phyloP scores from a whole-genome alignment of 345 rosid species.

The Eutrema yunnanense region DNA sequence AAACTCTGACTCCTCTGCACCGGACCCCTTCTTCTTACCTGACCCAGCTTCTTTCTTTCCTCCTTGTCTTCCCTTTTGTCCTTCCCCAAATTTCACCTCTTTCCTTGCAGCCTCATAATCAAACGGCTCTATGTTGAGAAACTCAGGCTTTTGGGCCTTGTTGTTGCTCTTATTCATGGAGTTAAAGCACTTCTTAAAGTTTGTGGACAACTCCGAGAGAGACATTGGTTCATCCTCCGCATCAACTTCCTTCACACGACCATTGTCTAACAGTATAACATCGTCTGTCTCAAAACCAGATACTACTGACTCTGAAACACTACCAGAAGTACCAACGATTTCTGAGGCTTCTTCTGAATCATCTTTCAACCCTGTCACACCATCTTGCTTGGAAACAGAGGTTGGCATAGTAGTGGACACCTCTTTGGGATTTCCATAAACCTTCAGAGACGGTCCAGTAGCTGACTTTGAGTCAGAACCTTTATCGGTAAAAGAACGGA shows the following conservation, averaged over 20 bases:
- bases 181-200: constrained; percentile 29
- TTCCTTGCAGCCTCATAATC: constrained; percentile 34
- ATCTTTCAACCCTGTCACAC: constrained; percentile 39
- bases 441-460: constrained; percentile 4
- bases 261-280: constrained; percentile 22
- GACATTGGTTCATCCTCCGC: constrained; percentile 40
- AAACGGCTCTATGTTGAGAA: constrained; percentile 56
- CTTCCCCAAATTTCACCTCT: constrained; percentile 28
- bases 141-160: constrained; percentile 27
- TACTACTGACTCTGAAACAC: constrained; percentile 9
- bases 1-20: constrained; percentile 24
- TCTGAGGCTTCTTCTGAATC: constrained; percentile 12
- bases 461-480: constrained; percentile 6
- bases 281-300: constrained; percentile 11
- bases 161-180: constrained; percentile 33
- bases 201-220: constrained; percentile 31
- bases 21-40: constrained; percentile 22
- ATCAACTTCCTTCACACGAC: constrained; percentile 24
- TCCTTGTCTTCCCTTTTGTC: constrained; percentile 13
- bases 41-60: constrained; percentile 19
- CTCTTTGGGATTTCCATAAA: constrained; percentile 9
- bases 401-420: constrained; percentile 12
- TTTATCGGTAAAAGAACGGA: constrained; percentile 20
- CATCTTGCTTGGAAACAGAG: constrained; percentile 33
- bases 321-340: constrained; percentile 6